phyloP scores from a whole-genome alignment of 1,284 basidiomycete species.

The Austroboletus olivaceoglutinosus region DNA sequence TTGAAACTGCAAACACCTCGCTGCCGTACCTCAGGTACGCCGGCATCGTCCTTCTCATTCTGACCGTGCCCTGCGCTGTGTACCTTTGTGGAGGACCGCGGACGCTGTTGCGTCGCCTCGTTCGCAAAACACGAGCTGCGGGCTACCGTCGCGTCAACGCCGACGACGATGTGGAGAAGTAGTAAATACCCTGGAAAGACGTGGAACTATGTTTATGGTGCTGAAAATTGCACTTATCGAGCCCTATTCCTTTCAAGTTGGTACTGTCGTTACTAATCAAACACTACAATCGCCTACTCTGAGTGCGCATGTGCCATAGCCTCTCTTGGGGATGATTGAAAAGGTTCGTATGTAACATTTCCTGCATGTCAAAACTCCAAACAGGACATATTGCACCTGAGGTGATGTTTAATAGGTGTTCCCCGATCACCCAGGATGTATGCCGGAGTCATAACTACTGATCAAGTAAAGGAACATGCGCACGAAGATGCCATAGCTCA shows the following conservation, averaged over 20 bases:
- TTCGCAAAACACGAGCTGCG: conserved; percentile 30
- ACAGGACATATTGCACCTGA: no score
- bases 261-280: not conserved
- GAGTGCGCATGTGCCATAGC: no score
- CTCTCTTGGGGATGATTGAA: no score
- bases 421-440: no score
- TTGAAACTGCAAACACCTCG: conserved; percentile 12
- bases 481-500: no score
- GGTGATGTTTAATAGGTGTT: no score
- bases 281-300: not conserved
- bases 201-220: not conserved
- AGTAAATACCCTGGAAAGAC: conserved; percentile 10
- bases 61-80: conserved; percentile 47
- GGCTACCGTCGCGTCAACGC: conserved; percentile 49
- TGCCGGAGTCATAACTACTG: no score
- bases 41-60: conserved; percentile 43
- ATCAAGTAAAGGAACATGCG: no score
- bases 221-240: not conserved
- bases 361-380: no score
- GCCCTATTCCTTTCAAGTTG: not conserved
- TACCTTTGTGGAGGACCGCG: conserved; percentile 58
- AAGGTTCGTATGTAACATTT: no score
- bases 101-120: conserved; percentile 40
- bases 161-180: conserved; percentile 54
- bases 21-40: conserved; percentile 40